Evolutionary conservation across 805 yeast species (phyloP), one percentile per base, ranked within the genome.

Genomic region (Candida chauliodis): DNA sequence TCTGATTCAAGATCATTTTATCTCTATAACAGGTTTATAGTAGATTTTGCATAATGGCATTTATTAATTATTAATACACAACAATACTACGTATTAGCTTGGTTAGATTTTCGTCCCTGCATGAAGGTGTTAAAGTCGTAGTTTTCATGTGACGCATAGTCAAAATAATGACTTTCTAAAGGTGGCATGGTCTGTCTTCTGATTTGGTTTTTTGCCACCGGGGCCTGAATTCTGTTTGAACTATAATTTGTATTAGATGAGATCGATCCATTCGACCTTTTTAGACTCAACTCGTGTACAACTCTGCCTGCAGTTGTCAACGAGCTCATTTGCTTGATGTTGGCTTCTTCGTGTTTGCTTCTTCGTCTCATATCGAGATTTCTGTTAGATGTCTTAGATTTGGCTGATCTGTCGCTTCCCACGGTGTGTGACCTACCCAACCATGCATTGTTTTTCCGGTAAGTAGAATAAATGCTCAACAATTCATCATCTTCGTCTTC

Each of bases 381-480:
- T n/a, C 14, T 7, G 7, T 18, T 5, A 7, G 26, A 15, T 28
- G 8, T 23, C 30, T 11, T 33, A 22, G 37, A 25, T 8, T 14
- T 10, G 9, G 8, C 9, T 19, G 37, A 23, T 8, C n/a, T 23
- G 9, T 24, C 17, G 10, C 18, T 34, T 7, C 22, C 40, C 7
- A 46, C 43, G 0, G 66, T 55, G 16, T 45, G 43, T n/a, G 57
- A 44, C 37, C 66, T 47, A 5, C 48, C 47, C 2, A 56, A 29
- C 61, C 63, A 58, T 3, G 37, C 31, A 34, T 34, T 26, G 30
- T 55, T 46, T 23, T 49, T 51, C 20, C 58, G 55, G 46, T 69
- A 69, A 40, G 59, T 62, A 4, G 73, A 69, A 43, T 68, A 68
- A 32, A 69, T 59, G 45, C 73, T 67, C 43, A 55, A 57, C 35